These are phyloP conservation scores for Phialophora chinensis DNA, from an alignment of 2,329 filamentous ascomycete genomes.

Conservation along the genomic window DNA sequence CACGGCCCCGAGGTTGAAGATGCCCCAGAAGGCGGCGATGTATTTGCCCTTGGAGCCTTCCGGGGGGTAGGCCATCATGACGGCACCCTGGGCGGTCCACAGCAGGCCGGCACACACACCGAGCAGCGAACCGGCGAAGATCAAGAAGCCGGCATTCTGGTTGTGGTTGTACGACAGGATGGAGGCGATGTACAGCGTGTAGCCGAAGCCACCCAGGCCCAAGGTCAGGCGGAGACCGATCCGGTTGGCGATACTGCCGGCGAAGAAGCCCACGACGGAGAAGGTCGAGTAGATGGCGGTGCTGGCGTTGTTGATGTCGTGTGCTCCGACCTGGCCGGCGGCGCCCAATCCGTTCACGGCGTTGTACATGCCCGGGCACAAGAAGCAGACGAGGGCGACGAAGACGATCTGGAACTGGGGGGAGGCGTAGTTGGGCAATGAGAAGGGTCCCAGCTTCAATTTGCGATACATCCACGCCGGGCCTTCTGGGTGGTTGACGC, in stretches of 20 bases:
- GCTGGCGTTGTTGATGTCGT: constrained; percentile 69
- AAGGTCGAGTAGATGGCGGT: constrained; percentile 74
- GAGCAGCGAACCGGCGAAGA: constrained; percentile 49
- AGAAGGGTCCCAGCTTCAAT: constrained; percentile 59
- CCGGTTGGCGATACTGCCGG: constrained; percentile 49
- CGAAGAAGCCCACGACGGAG: constrained; percentile 62
- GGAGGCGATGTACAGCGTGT: constrained; percentile 47
- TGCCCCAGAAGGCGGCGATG: constrained; percentile 86
- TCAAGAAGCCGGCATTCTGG: constrained; percentile 47
- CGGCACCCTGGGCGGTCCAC: constrained; percentile 50
- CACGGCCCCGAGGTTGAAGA: constrained; percentile 84
- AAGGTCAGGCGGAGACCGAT: constrained; percentile 44
- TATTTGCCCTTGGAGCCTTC: constrained; percentile 79
- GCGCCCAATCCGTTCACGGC: constrained; percentile 70
- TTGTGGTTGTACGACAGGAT: constrained; percentile 51
- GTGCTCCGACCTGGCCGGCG: constrained; percentile 63
- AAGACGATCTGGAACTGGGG: constrained; percentile 74
- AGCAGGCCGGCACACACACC: constrained; percentile 50
- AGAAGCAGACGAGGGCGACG: constrained; percentile 73
- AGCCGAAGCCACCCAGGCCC: constrained; percentile 44
- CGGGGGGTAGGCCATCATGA: constrained; percentile 74
- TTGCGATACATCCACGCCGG: constrained; percentile 70
- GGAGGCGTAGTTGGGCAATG: constrained; percentile 72
- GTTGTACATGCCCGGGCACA: constrained; percentile 77
- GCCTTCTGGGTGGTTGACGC: constrained; percentile 41